Evolutionary conservation across 371 early-diverging fungal species (phyloP), one percentile per base, ranked within the genome.

Genomic region (Zopfochytrium polystomum): DNA sequence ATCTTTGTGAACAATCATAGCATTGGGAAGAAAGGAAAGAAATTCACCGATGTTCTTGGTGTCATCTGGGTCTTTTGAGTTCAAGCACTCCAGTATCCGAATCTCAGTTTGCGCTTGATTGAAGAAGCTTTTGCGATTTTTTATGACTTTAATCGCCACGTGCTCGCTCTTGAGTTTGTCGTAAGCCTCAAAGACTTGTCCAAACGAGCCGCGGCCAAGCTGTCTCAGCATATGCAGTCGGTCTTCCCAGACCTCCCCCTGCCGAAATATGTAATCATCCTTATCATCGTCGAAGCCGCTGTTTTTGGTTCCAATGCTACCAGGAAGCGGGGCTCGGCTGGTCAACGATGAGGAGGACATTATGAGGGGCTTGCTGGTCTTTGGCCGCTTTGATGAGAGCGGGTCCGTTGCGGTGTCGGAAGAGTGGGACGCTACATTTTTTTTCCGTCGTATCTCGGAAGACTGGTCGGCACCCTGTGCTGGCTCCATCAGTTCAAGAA

Each of bases 101-200:
- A 78, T 59, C 62, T 83, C 84, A 22, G 67, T 56, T 55, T 72
- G 52, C n/a, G 66, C 78, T 52, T 79, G 77, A 38, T 70, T 63
- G 55, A 52, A 68, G 57, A 77, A 81, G 1, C 52, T 49, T 9
- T 57, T 62, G 23, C 63, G 45, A 52, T 72, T 76, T 55, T 76
- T 78, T 52, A 81, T 77, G 11, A 83, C 63, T 56, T 83, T 83
- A 35, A 83, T 72, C 31, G 84, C 84, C 4, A 79, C 74, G 7
- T 55, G 20, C 42, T 49, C 56, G 32, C 15, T 32, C 20, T 59
- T 48, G 23, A 18, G 27, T 44, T 53, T 31, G 58, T 74, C 68
- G 20, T 63, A 57, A 9, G 78, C 76, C 57, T 75, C 68, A n/a
- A 76, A 68, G 2, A 83, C 84, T 58, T 75, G 73, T 0, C 83